Evolutionary conservation across 1,284 basidiomycete species (phyloP).

Genomic region (Moesziomyces aphidis): DNA sequence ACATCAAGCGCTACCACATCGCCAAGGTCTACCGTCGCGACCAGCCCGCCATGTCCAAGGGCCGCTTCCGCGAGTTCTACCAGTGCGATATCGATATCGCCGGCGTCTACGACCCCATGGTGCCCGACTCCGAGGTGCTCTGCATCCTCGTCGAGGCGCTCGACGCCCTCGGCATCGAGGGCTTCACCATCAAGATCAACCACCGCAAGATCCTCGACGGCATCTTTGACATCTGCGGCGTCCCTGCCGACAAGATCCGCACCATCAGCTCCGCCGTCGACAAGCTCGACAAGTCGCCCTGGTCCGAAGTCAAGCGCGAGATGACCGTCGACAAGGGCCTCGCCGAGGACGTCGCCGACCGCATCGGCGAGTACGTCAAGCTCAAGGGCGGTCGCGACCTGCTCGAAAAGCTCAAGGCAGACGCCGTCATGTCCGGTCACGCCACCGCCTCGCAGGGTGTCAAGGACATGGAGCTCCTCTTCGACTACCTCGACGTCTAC

Average conservation of each 20-base stretch:
- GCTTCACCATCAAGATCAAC: constrained; percentile 93
- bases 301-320: constrained; percentile 92
- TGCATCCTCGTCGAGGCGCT: constrained; percentile 85
- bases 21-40: constrained; percentile 98
- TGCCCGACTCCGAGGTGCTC: constrained; percentile 93
- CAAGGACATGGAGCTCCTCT: constrained; percentile 88
- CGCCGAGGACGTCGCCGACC: constrained; percentile 84
- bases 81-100: constrained; percentile 98
- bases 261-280: constrained; percentile 97
- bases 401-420: constrained; percentile 79
- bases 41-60: constrained; percentile 97
- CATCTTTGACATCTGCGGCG: constrained; percentile 95
- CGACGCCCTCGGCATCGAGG: constrained; percentile 81
- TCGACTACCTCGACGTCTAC: constrained; percentile 85
- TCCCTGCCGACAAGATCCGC: constrained; percentile 89
- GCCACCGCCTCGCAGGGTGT: constrained; percentile 81
- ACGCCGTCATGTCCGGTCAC: constrained; percentile 78
- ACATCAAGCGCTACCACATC: constrained; percentile 92
- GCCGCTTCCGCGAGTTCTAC: constrained; percentile 97
- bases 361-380: constrained; percentile 96
- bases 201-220: constrained; percentile 98
- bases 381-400: constrained; percentile 82
- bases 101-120: constrained; percentile 89
- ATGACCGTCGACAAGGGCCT: constrained; percentile 97
- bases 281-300: constrained; percentile 94